Evolutionary conservation across 2,329 filamentous ascomycete genomes (phyloP).

Genomic region (Trichoderma sp.): DNA sequence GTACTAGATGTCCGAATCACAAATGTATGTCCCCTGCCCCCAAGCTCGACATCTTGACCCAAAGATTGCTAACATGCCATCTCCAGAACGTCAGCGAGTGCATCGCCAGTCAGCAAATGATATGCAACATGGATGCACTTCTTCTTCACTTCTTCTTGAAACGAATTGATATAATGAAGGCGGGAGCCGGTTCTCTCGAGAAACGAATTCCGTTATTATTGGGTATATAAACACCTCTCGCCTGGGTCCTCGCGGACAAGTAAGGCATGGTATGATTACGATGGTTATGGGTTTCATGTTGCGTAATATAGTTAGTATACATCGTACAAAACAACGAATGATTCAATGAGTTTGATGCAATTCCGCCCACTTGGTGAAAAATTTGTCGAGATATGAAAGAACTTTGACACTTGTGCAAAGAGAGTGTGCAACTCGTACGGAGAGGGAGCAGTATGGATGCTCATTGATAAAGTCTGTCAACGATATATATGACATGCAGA

Average conservation of each 20-base stretch:
- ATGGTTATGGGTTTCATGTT: slow-evolving; percentile 5
- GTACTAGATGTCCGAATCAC: background rate
- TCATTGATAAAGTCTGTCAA: background rate
- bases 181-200: background rate
- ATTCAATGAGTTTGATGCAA: background rate
- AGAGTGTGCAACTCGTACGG: background rate
- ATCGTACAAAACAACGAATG: background rate
- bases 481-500: background rate
- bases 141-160: slow-evolving; percentile 1
- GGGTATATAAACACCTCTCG: background rate
- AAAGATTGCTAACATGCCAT: background rate
- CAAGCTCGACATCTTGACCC: too few species aligned
- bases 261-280: background rate
- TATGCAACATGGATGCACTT: slow-evolving; percentile 1
- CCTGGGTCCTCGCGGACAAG: background rate
- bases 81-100: background rate
- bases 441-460: background rate
- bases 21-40: background rate
- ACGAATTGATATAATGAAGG: background rate
- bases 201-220: background rate
- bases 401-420: background rate
- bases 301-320: background rate
- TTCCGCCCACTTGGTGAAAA: background rate
- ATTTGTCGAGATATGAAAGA: background rate
- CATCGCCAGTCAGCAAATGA: background rate